Evolutionary conservation across 257 asterid species (phyloP), one percentile per base, ranked within the genome.

Genomic region (Scutellaria galericulata): DNA sequence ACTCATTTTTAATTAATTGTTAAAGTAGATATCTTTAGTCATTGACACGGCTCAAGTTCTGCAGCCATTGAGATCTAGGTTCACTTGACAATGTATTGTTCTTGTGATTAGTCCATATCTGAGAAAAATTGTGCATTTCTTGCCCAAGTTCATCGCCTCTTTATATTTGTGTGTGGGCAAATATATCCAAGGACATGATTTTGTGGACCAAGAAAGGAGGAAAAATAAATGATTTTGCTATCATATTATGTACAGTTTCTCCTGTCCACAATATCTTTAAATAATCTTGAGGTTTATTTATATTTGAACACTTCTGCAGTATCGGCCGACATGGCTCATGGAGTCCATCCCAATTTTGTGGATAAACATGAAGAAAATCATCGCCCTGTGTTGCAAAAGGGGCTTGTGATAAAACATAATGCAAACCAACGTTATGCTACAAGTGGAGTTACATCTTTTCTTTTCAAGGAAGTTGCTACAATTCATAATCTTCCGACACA

Each of bases 271-370:
- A 20, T 54, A 53, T 53, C 59, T 65, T 58, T 42, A 41, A 8
- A 71, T 61, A 37, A 59, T 64, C 37, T 48, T 35, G 35, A 66
- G 41, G 62, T 51, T 68, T 46, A 61, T 74, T 45, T 70, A 37
- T 72, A 48, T 78, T 54, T 57, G 68, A 65, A 63, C 61, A 53
- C 78, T 55, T 56, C 44, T 83, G 81, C 84, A 95, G 98, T 95
- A 75, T 95, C 99, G 72, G 98, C 99, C 71, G 99, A 95, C 90
- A 95, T 95, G 99, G 98, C 99, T 73, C 99, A 92, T 79, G 98
- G 97, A 78, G 99, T 92, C 76, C 98, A 92, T 83, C 98, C 99
- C 72, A 90, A 90, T 83, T 95, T 83, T 75, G 64, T 40, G 58
- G 97, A 95, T 75, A 90, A 90, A 83, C 96, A 95, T 76, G 98